A percentile compares a stretch with the other conserved stretches of the same genome.
Evolutionary conservation across 805 yeast genomes (phyloP).

Genomic region (Ogataea wickerhamii): DNA sequence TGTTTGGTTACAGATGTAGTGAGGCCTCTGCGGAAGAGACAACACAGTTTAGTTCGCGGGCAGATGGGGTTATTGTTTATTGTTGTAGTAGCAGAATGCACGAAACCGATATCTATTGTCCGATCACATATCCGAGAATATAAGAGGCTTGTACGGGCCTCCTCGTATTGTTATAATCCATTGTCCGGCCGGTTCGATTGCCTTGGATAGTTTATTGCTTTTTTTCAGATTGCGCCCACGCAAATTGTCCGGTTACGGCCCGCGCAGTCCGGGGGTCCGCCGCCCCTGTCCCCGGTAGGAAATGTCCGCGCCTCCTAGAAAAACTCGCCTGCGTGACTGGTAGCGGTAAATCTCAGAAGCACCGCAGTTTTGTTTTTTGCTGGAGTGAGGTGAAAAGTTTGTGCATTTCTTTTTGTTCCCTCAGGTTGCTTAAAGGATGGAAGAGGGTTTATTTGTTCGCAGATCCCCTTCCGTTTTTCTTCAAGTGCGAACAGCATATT

Average conservation of each 20-base stretch:
- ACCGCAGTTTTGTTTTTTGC: neutral
- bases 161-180: too few relatives aligned
- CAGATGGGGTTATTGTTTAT: too few relatives aligned
- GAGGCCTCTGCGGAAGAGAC: too few relatives aligned
- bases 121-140: too few relatives aligned
- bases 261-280: neutral
- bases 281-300: neutral
- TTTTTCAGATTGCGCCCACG: neutral
- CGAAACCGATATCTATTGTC: too few relatives aligned
- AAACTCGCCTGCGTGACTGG: neutral
- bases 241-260: neutral
- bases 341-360: neutral
- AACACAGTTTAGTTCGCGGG: too few relatives aligned
- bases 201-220: neutral
- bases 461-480: neutral
- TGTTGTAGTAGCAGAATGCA: too few relatives aligned
- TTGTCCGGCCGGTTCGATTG: too few relatives aligned
- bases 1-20: too few relatives aligned
- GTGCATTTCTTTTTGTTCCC: neutral
- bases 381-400: neutral
- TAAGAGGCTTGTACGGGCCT: too few relatives aligned
- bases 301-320: neutral
- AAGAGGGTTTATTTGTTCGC: neutral
- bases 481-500: too few relatives aligned
- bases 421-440: neutral